Evolutionary conservation across 2,329 filamentous ascomycete genomes (phyloP), one percentile per base, ranked within the genome.

Genomic region (Aspergillus sp.): DNA sequence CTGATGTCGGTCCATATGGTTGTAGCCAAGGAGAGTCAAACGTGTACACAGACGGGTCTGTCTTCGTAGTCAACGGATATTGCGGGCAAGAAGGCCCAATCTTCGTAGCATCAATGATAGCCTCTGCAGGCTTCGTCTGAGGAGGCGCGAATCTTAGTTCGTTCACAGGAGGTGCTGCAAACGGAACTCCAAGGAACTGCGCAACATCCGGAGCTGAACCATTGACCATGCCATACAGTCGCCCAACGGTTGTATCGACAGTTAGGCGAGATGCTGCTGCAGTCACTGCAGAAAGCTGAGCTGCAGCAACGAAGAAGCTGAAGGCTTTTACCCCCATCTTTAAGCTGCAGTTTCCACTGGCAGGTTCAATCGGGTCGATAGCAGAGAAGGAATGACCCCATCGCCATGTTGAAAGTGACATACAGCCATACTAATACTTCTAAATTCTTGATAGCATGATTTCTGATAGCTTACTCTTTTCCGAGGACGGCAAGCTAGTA

Each of bases 11-110:
- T 52, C 50, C 50, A 39, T 52, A 52, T 5, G 50, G 50, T 32
- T 52, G 50, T n/a, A 52, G 30, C 50, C 50, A 52, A 8, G 50
- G 50, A 39, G 50, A 52, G 17, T 52, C 50, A 39, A 52, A 38
- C 4, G 50, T 52, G 32, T 52, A 52, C 17, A 52, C 50, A 3
- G 50, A 52, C 11, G 50, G 50, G 50, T 52, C 50, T 3, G 50
- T 52, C 17, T 19, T 39, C 2, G 50, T 52, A 5, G 32, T 52
- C 11, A 52, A 39, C 5, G 50, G 50, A 39, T 52, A 52, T 17
- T 52, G 50, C 8, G 32, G 50, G 50, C 50, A 52, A 25, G 44
- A 48, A 27, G 44, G 44, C 3, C 44, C 44, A 13, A 48, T 48
- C 13, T 48, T 48, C 6, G 44, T 48, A 10, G 44, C 23, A 23